Evolutionary conservation across 176 grass and related monocot species (phyloP).

Genomic region (Canna indica): DNA sequence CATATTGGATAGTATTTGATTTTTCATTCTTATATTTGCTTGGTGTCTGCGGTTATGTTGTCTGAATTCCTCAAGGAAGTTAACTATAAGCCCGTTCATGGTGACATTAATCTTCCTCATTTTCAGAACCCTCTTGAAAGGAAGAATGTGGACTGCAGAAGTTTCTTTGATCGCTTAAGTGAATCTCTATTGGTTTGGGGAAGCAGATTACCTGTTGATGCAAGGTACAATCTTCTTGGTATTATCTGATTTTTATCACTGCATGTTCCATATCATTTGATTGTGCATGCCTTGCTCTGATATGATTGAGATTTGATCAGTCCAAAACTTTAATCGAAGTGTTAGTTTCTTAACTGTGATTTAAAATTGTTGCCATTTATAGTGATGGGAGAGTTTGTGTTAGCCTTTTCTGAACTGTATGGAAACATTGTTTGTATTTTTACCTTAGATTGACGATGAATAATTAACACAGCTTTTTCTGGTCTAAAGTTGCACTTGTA

Average conservation of each 20-base stretch:
- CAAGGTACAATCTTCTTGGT: conserved; percentile 38
- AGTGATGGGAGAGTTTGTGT: no score
- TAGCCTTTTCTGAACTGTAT: no score
- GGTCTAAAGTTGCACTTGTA: neutral
- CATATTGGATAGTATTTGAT: neutral
- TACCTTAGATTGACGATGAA: no score
- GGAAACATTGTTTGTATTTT: no score
- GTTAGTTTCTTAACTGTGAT: no score
- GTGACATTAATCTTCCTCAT: neutral
- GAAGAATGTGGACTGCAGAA: conserved; percentile 61
- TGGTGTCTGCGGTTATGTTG: neutral
- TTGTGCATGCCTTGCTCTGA: neutral
- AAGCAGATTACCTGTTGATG: conserved; percentile 71
- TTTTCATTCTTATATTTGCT: conserved; percentile 9
- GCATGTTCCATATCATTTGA: neutral
- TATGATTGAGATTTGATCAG: no score
- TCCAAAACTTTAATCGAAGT: no score
- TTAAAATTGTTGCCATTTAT: no score
- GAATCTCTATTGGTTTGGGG: conserved; percentile 74
- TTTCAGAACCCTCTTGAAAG: conserved; percentile 60
- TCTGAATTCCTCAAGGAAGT: neutral
- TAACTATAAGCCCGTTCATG: neutral
- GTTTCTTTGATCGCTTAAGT: conserved; percentile 58
- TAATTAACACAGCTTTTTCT: no score
- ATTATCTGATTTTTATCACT: neutral